phyloP scores from a whole-genome alignment of 768 basidiomycete species.

The Amanita molliuscula region DNA sequence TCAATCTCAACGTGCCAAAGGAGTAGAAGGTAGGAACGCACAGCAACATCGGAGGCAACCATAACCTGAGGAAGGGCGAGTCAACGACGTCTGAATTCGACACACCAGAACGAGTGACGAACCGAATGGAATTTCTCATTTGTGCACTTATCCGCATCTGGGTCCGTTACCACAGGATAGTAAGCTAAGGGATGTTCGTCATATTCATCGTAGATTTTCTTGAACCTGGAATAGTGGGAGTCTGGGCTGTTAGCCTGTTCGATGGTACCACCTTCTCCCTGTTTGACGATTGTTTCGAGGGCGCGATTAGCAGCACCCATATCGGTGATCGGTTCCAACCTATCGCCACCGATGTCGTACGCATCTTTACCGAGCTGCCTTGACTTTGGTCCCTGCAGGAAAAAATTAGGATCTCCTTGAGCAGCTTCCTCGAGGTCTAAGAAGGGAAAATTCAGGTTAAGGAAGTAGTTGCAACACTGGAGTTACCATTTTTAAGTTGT shows the following conservation, averaged over 20 bases:
- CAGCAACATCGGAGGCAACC: neutral
- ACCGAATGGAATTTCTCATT: neutral
- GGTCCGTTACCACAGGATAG: neutral
- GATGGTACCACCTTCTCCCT: neutral
- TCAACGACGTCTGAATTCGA: neutral
- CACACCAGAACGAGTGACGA: neutral
- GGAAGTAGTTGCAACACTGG: neutral
- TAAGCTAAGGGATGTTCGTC: neutral
- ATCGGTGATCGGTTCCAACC: neutral
- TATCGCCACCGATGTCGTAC: neutral
- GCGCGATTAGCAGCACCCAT: neutral
- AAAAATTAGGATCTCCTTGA: neutral
- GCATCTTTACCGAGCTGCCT: neutral
- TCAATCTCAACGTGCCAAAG: neutral
- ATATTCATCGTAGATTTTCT: neutral
- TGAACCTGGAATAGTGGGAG: neutral
- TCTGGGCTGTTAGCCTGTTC: neutral
- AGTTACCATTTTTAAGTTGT: neutral
- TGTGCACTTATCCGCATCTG: neutral
- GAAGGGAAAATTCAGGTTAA: neutral
- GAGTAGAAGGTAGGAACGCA: neutral
- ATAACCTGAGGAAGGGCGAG: neutral
- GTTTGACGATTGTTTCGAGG: neutral
- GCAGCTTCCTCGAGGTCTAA: neutral
- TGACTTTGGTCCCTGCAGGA: neutral